Evolutionary conservation across 108 stramenopile genomes (phyloP), one percentile per base, ranked within the genome.

Genomic region (Conticribra weissflogii): DNA sequence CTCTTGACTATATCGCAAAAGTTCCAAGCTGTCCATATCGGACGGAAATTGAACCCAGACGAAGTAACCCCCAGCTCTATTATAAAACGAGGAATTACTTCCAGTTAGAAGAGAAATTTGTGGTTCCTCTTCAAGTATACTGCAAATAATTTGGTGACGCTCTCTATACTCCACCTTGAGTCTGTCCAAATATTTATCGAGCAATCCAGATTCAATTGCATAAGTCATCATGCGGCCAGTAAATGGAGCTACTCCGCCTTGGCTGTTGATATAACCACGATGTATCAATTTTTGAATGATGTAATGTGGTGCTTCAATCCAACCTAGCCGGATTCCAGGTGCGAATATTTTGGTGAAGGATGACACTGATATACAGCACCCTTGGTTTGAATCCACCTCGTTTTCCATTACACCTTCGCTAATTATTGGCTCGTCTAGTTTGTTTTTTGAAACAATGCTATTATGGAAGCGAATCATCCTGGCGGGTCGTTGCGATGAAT

Each of bases 271-370:
- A 65, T 90, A 87, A 45, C 85, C 89, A 59, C 83, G 59, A 15
- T 67, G 51, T 15, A 19, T 54, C 44, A 90, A 45, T 4, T 72
- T 49, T 17, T 82, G 51, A 54, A 87, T 68, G 28, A 90, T 77
- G 21, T 29, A 28, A 24, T 53, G 41, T 12, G 84, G 85, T 30
- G 78, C 89, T 74, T 90, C 86, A 9, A 90, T 80, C 89, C 89
- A 90, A 14, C 89, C 89, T 27, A 81, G 66, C 54, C 89, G 73
- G 0, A 90, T 61, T 16, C 89, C 88, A 14, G 86, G 89, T 24
- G 82, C 70, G 59, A 83, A 89, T 31, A 89, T 89, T 66, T 89
- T 89, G 17, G 88, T 89, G 44, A 89, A 89, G n/a, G 84, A 85
- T 32, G 83, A 85, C 12, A 89, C 82, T 30, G 88, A 84, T 51